These are phyloP conservation scores for Isoetes engelmannii DNA, from an alignment of 83 land plant genomes.

Conservation along the genomic window DNA sequence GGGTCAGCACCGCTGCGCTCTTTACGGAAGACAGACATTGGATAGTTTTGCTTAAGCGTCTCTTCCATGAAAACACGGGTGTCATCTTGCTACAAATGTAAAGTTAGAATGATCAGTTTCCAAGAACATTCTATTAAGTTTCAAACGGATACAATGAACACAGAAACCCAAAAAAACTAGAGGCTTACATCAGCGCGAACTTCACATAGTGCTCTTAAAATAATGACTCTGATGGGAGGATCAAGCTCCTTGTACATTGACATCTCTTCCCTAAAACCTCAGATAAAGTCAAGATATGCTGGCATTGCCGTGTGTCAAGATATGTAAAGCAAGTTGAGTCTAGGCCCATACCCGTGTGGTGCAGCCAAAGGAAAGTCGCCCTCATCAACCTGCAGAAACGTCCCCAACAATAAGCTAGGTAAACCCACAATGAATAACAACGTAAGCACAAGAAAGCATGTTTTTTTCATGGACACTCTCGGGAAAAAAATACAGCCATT, in stretches of 20 bases:
- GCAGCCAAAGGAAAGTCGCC: constrained; percentile 83
- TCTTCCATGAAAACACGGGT: constrained; percentile 61
- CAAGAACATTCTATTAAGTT: background rate
- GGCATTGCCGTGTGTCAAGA: no score
- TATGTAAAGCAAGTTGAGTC: no score
- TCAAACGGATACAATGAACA: background rate
- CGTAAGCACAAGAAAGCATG: background rate
- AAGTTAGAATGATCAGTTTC: constrained; percentile 5
- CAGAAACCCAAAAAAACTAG: background rate
- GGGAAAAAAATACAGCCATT: background rate
- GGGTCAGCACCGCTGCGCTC: constrained; percentile 85
- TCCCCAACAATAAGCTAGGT: background rate
- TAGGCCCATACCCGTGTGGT: constrained; percentile 57
- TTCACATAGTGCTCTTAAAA: constrained; percentile 89
- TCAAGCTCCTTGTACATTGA: constrained; percentile 65
- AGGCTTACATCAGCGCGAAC: constrained; percentile 74
- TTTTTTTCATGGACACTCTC: background rate
- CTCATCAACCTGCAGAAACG: constrained; percentile 70
- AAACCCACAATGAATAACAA: constrained; percentile 2
- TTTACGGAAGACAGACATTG: constrained; percentile 65
- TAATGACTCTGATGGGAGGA: constrained; percentile 62
- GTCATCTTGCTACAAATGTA: constrained; percentile 80
- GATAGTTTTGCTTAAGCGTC: constrained; percentile 60
- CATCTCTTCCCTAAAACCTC: constrained; percentile 52
- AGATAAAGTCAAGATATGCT: background rate